phyloP scores from a whole-genome alignment of 345 rosid genomes.

The Dimocarpus longan region DNA sequence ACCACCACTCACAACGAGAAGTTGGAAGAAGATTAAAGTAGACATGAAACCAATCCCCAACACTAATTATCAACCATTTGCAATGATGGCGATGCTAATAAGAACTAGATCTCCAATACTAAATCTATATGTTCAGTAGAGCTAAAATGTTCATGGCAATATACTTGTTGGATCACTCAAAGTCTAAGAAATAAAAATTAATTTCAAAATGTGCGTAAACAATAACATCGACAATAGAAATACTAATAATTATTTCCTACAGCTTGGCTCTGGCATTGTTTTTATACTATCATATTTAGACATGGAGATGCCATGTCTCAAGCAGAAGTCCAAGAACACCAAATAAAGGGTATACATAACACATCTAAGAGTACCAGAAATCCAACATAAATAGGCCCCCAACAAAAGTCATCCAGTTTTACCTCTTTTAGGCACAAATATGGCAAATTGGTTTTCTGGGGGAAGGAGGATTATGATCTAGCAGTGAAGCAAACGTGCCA shows the following conservation, averaged over 20 bases:
- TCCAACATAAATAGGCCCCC: not conserved
- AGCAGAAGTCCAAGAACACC: not conserved
- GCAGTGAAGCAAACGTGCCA: slow-evolving; percentile 51
- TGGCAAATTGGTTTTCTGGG: slow-evolving; percentile 80
- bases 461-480: slow-evolving; percentile 72
- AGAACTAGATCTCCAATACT: not conserved
- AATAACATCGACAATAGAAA: not conserved
- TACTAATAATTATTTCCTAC: not conserved
- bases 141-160: not conserved
- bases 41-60: not conserved
- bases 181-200: not conserved
- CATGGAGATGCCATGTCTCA: not conserved
- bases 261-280: not conserved
- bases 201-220: not conserved
- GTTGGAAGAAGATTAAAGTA: not conserved
- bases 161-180: not conserved
- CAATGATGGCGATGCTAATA: not conserved
- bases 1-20: not conserved
- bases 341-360: too few species aligned
- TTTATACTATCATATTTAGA: not conserved
- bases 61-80: not conserved
- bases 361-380: not conserved
- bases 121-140: not conserved
- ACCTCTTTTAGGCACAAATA: slow-evolving; percentile 59
- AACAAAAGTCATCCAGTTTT: not conserved